Conservation (phyloP, 2,329 filamentous ascomycete genomes). For the Alternaria brassicae region DNA sequence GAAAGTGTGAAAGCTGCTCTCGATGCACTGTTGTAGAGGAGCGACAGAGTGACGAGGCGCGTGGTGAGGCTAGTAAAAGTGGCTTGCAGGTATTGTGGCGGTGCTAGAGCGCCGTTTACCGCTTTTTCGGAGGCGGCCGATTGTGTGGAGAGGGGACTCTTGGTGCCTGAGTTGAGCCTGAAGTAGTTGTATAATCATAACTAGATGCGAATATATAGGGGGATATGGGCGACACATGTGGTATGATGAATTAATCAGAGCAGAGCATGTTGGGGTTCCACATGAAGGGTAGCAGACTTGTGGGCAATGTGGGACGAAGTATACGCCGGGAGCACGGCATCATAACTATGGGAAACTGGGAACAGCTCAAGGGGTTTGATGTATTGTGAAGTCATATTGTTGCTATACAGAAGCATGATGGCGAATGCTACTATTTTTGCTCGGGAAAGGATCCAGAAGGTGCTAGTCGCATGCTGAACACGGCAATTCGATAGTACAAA, state of each 20-base stretch:
- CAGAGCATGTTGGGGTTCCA: neutral
- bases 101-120: slow-evolving; percentile 13
- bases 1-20: neutral
- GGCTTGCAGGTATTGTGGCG: slow-evolving; percentile 4
- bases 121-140: slow-evolving; percentile 14
- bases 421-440: slow-evolving; percentile 1
- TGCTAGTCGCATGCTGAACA: neutral
- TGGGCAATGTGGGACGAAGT: neutral
- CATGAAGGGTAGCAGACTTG: neutral
- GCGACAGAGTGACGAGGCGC: neutral
- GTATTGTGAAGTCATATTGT: neutral
- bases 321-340: neutral
- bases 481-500: neutral
- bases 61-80: neutral
- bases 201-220: neutral
- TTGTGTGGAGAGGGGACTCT: neutral
- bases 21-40: neutral
- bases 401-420: neutral
- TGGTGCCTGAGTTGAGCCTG: neutral
- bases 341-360: neutral
- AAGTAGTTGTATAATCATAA: neutral
- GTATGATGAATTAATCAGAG: no score
- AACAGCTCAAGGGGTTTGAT: neutral
- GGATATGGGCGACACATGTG: no score
- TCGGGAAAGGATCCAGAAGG: neutral